Percentiles rank a stretch among this genome's conserved stretches.
These are phyloP conservation scores for Mycosphaerelloides madeirae DNA, from an alignment of 2,329 filamentous ascomycete genomes.

Conservation along the genomic window DNA sequence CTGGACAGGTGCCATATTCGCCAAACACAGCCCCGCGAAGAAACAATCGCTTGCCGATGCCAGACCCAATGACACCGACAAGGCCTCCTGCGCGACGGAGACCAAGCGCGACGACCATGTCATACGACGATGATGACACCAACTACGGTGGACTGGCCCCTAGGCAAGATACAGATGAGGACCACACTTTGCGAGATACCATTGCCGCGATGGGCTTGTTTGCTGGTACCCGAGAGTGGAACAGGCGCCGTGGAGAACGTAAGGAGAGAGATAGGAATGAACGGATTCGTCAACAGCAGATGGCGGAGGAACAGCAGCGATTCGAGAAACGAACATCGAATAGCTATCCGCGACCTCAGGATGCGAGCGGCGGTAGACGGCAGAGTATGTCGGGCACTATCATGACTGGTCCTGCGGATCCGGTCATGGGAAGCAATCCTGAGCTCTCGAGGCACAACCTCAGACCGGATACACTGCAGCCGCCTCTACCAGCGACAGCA, in stretches of 20 bases:
- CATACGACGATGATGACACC: conserved; percentile 34
- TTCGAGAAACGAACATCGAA: conserved; percentile 31
- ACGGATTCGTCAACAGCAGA: conserved; percentile 45
- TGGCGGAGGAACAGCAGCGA: conserved; percentile 37
- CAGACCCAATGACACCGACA: conserved; percentile 32
- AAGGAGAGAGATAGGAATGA: conserved; percentile 59
- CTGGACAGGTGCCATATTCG: conserved; percentile 49
- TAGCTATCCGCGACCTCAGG: conserved; percentile 27
- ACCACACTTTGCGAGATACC: conserved; percentile 40
- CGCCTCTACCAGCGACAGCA: conserved; percentile 32
- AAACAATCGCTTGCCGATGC: conserved; percentile 3
- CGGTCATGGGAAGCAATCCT: conserved; percentile 42
- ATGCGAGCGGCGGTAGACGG: conserved; percentile 23
- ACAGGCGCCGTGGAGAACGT: conserved; percentile 51
- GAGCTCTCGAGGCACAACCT: conserved; percentile 38
- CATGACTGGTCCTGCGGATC: conserved; percentile 32
- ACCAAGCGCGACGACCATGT: conserved; percentile 36
- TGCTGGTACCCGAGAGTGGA: conserved; percentile 37
- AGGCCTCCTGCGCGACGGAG: conserved; percentile 30
- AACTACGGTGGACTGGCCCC: conserved; percentile 21
- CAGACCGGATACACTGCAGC: conserved; percentile 27
- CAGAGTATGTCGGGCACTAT: conserved; percentile 29
- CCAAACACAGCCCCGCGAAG: conserved; percentile 29
- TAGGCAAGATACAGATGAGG: conserved; percentile 12
- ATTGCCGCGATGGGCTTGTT: conserved; percentile 42